These are phyloP conservation scores for Cercospora zeae-maydis DNA, from an alignment of 2,329 filamentous ascomycete genomes.

Conservation along the genomic window DNA sequence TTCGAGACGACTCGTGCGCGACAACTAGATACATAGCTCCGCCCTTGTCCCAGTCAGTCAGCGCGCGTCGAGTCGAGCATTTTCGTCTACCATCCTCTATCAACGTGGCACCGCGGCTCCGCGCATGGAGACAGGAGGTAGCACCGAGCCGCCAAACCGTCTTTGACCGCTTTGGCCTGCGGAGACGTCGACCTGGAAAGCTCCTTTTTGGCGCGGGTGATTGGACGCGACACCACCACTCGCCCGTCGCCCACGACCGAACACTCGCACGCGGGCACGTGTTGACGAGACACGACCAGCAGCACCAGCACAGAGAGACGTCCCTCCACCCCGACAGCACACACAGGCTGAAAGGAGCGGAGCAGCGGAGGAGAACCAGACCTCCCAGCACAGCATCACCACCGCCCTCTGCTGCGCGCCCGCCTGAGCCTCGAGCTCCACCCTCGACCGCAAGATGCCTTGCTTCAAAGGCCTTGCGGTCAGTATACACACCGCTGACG, in stretches of 20 bases:
- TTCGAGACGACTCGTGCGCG: background rate
- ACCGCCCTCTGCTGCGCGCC: background rate
- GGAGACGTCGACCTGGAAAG: background rate
- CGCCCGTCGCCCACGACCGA: background rate
- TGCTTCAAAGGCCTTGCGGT: conserved; percentile 99
- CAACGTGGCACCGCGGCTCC: background rate
- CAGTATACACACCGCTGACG: conserved; percentile 80
- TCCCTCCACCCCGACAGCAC: background rate
- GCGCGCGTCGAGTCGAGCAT: background rate
- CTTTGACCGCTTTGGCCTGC: conserved; percentile 2
- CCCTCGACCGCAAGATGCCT: conserved; percentile 59
- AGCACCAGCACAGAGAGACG: background rate
- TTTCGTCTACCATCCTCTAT: background rate
- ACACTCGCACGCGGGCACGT: background rate
- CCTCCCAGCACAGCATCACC: background rate
- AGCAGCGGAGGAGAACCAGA: conserved; percentile 1
- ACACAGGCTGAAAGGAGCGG: background rate
- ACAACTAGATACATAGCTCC: background rate
- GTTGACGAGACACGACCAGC: background rate
- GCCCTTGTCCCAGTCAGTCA: background rate
- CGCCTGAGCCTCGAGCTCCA: conserved; percentile 9
- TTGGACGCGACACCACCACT: conserved; percentile 1
- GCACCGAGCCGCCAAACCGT: background rate
- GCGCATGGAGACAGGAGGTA: background rate
- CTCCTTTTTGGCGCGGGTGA: background rate